A percentile compares a stretch with the other conserved stretches of the same genome.
These are phyloP conservation scores for Pleurotus cornucopiae DNA, from an alignment of 768 basidiomycete genomes.

Conservation along the genomic window DNA sequence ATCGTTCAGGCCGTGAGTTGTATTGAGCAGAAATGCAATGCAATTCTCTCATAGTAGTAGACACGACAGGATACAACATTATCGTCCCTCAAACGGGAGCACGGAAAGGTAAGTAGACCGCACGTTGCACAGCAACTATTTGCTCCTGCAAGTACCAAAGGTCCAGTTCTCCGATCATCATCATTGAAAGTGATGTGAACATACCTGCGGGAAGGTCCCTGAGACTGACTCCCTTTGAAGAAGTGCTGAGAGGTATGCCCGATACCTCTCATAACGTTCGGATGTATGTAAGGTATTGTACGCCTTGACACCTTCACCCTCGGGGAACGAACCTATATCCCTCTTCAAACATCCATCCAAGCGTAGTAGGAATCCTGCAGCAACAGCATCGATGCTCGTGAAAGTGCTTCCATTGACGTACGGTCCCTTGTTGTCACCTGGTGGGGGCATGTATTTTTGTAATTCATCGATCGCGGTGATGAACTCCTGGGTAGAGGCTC, in stretches of 20 bases:
- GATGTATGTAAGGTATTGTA: background rate
- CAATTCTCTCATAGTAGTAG: too few relatives aligned
- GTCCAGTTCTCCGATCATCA: too few relatives aligned
- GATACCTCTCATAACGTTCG: background rate
- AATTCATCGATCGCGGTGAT: background rate
- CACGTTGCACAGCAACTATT: too few relatives aligned
- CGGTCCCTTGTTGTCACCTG: background rate
- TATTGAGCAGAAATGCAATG: too few relatives aligned
- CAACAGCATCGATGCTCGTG: background rate
- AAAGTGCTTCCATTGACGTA: background rate
- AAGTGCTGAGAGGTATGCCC: background rate
- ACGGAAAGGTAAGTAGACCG: too few relatives aligned
- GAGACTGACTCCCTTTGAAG: background rate
- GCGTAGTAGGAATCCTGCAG: background rate
- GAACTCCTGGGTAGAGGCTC: background rate
- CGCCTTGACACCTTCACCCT: background rate
- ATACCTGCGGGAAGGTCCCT: background rate
- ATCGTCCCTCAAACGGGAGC: too few relatives aligned
- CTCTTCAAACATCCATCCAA: background rate
- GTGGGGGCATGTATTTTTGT: background rate
- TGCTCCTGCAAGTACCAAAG: too few relatives aligned
- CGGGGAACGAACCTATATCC: background rate
- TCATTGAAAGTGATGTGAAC: background rate
- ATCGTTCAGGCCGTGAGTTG: too few relatives aligned
- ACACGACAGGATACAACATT: too few relatives aligned